Percentiles rank a stretch among this genome's conserved stretches.
Evolutionary conservation across 2,329 filamentous ascomycete species (phyloP).

Genomic region (Claviceps humidiphila): DNA sequence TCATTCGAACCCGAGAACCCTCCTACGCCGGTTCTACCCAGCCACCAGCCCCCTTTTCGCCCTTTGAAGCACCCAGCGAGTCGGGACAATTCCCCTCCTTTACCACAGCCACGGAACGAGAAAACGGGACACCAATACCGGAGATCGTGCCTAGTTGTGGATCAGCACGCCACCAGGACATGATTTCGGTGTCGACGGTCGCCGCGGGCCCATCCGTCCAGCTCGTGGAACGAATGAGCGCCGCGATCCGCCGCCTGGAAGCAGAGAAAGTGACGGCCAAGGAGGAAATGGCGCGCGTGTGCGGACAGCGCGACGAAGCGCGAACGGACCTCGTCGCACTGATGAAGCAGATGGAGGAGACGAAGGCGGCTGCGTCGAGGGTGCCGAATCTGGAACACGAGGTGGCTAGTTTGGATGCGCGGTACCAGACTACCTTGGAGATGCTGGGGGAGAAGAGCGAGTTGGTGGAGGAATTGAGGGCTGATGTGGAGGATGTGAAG

Average conservation of each 20-base stretch:
- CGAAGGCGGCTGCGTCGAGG: slow-evolving; percentile 44
- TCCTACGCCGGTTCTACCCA: slow-evolving; percentile 24
- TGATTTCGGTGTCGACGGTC: slow-evolving; percentile 78
- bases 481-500: slow-evolving; percentile 87
- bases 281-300: slow-evolving; percentile 72
- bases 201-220: slow-evolving; percentile 88
- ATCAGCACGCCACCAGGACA: slow-evolving; percentile 60
- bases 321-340: slow-evolving; percentile 79
- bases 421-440: slow-evolving; percentile 86
- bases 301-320: slow-evolving; percentile 80
- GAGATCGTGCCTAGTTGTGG: slow-evolving; percentile 18
- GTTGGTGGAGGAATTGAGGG: slow-evolving; percentile 75
- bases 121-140: slow-evolving; percentile 30
- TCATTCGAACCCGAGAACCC: slow-evolving; percentile 26
- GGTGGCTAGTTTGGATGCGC: slow-evolving; percentile 53
- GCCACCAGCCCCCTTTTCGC: slow-evolving; percentile 29
- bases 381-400: slow-evolving; percentile 55
- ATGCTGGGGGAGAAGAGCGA: slow-evolving; percentile 97
- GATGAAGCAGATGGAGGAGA: slow-evolving; percentile 74
- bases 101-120: slow-evolving; percentile 26
- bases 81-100: slow-evolving; percentile 23
- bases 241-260: slow-evolving; percentile 79
- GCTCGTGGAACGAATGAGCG: slow-evolving; percentile 90
- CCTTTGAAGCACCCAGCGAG: slow-evolving; percentile 28
- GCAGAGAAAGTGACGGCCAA: slow-evolving; percentile 79